Evolutionary conservation across 1,139 yeast species (phyloP).

Genomic region (Sugiyamaella castrensis): DNA sequence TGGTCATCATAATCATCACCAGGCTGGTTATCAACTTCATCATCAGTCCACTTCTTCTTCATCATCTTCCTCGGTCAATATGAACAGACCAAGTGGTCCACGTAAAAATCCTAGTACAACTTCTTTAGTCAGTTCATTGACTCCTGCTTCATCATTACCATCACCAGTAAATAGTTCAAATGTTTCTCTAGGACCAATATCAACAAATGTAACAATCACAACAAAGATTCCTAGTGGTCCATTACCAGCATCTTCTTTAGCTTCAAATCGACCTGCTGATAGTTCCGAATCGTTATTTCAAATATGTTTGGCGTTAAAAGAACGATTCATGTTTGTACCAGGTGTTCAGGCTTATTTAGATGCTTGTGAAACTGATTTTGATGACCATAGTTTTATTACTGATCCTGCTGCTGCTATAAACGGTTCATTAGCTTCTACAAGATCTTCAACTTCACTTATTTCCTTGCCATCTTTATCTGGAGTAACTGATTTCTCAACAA

Average conservation of each 20-base stretch:
- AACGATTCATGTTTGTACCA: constrained; percentile 58
- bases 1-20: too few species aligned
- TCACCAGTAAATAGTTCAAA: background rate
- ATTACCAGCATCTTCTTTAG: constrained; percentile 24
- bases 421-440: constrained; percentile 2
- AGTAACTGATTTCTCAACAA: constrained; percentile 18
- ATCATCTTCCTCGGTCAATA: background rate
- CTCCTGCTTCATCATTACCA: constrained; percentile 11
- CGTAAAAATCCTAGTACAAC: constrained; percentile 11
- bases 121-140: constrained; percentile 8
- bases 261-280: constrained; percentile 63
- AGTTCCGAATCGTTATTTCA: constrained; percentile 72
- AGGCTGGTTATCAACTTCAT: too few species aligned
- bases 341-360: constrained; percentile 72
- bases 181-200: background rate
- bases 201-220: background rate
- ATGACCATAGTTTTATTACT: constrained; percentile 53
- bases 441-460: constrained; percentile 51
- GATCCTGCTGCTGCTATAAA: constrained; percentile 65
- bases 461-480: constrained; percentile 34
- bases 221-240: constrained; percentile 12
- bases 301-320: constrained; percentile 59
- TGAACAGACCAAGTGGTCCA: constrained; percentile 1
- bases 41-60: constrained; percentile 26
- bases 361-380: constrained; percentile 32